Evolutionary conservation across 1,139 yeast genomes (phyloP), one percentile per base, ranked within the genome.

Genomic region (Sugiyamaella novakii): DNA sequence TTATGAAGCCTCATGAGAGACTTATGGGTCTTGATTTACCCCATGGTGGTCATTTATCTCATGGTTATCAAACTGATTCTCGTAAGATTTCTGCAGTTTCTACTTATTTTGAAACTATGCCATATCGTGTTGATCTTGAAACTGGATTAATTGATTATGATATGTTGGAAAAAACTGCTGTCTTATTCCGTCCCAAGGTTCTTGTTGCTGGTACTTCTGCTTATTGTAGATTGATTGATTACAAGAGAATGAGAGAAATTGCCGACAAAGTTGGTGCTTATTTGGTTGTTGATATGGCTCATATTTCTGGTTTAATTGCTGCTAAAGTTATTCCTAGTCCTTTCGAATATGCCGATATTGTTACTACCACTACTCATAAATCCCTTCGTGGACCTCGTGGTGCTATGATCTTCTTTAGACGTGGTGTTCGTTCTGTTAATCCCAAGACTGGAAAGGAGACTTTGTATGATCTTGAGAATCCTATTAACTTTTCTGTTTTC

Each of bases 341-440:
- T 54, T 91, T 91, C 77, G 92, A 88, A 67, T 84, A 83, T 72
- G 87, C 97, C 47, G 98, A 91, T 68, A 86, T 91, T 58, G 98
- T 91, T 67, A 91, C 98, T 59, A 91, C 98, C 59, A 91, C 98
- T 54, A 89, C 98, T 46, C 98, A 91, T 76, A 91, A 91, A 76
- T 88, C 96, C 25, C 80, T 91, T 65, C 85, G 98, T 76, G 98
- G 98, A 40, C 98, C 98, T 71, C 86, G 98, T 78, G 98, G 98
- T 68, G 96, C 98, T 47, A 89, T 91, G 96, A 91, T 91, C 67
- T 91, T 91, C 76, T 91, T 80, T 79, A 87, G 97, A 60, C 79
- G 85, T 69, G 97, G 97, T 59, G 78, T 87, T 53, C 83, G 92
- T 76, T 82, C 82, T 66, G 83, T 83, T 54, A 84, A 84, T 63